phyloP scores from a whole-genome alignment of 2,329 filamentous ascomycete species.

The Claviceps sorghi region DNA sequence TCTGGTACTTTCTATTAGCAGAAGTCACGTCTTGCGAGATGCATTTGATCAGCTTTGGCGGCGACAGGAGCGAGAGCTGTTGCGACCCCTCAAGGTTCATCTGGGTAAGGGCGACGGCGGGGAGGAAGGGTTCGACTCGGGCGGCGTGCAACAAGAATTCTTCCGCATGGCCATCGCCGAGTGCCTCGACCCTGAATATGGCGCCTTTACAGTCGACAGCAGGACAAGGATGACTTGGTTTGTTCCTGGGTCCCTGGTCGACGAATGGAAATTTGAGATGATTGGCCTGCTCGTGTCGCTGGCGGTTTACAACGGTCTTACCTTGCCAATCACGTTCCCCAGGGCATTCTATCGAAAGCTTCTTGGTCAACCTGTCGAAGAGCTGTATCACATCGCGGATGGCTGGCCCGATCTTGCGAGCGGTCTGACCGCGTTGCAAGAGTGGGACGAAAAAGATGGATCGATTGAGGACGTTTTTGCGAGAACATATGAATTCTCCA shows the following conservation, averaged over 20 bases:
- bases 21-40: slow-evolving; percentile 54
- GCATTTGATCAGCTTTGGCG: slow-evolving; percentile 83
- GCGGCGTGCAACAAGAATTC: slow-evolving; percentile 92
- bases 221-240: slow-evolving; percentile 79
- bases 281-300: slow-evolving; percentile 78
- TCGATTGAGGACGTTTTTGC: slow-evolving; percentile 69
- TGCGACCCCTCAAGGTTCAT: slow-evolving; percentile 76
- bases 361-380: slow-evolving; percentile 51
- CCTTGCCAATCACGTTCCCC: slow-evolving; percentile 80
- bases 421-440: slow-evolving; percentile 56
- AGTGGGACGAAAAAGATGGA: slow-evolving; percentile 63
- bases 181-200: slow-evolving; percentile 63
- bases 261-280: slow-evolving; percentile 80
- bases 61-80: slow-evolving; percentile 63
- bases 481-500: slow-evolving; percentile 75
- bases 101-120: slow-evolving; percentile 69
- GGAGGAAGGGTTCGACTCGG: slow-evolving; percentile 84
- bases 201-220: slow-evolving; percentile 65
- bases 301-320: slow-evolving; percentile 85
- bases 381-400: slow-evolving; percentile 65
- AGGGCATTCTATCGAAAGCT: slow-evolving; percentile 70
- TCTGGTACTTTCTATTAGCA: slow-evolving; percentile 52
- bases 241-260: slow-evolving; percentile 64
- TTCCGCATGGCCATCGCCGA: slow-evolving; percentile 74
- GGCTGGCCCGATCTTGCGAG: slow-evolving; percentile 74